Evolutionary conservation across 768 basidiomycete species (phyloP).

Genomic region (Porpolomopsis calyptriformis): DNA sequence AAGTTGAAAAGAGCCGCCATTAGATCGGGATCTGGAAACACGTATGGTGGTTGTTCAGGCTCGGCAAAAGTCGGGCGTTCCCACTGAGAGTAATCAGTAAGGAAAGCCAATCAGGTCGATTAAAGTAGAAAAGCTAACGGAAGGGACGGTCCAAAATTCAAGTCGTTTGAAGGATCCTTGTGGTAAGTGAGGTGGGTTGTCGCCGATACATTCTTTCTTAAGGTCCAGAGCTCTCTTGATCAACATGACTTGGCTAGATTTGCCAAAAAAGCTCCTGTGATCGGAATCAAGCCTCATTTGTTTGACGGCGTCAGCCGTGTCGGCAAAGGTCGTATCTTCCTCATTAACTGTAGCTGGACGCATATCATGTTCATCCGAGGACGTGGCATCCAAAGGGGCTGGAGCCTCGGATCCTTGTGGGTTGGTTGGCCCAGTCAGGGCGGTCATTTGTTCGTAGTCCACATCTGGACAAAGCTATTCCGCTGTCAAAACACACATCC

Average conservation of each 20-base stretch:
- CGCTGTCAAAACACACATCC: neutral
- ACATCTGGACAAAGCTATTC: neutral
- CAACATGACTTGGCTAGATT: constrained; percentile 42
- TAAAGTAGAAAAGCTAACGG: neutral
- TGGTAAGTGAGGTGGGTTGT: neutral
- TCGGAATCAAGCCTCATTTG: constrained; percentile 29
- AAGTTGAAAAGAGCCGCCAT: constrained; percentile 42
- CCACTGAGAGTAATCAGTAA: constrained; percentile 15
- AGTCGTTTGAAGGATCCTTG: neutral
- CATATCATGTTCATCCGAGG: neutral
- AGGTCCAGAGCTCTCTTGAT: constrained; percentile 46
- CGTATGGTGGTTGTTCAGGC: constrained; percentile 19
- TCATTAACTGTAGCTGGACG: constrained; percentile 12
- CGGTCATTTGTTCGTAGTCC: neutral
- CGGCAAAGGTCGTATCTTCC: constrained; percentile 16
- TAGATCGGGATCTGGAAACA: constrained; percentile 48
- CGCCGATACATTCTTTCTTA: constrained; percentile 43
- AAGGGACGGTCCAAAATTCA: neutral
- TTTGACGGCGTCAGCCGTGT: constrained; percentile 23
- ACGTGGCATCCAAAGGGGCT: constrained; percentile 3
- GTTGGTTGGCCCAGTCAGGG: neutral
- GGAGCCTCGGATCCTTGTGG: neutral
- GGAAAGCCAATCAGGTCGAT: neutral
- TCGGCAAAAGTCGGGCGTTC: constrained; percentile 17
- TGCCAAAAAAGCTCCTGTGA: constrained; percentile 37